These are phyloP conservation scores for Acanthamoeba castellanii DNA, from an alignment of 208 protist genomes.

Conservation along the genomic window DNA sequence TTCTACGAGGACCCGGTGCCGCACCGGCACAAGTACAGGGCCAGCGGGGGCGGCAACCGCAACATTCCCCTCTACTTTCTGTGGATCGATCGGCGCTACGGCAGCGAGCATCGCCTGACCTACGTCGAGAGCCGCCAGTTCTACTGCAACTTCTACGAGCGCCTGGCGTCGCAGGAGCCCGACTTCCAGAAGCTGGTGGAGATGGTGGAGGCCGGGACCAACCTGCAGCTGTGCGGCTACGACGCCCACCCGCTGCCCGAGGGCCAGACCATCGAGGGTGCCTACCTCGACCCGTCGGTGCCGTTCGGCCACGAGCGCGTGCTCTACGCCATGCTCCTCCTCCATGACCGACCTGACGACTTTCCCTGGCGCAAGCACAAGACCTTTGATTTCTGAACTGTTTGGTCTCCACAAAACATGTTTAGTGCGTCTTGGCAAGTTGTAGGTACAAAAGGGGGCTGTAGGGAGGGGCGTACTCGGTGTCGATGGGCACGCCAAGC, in stretches of 20 bases:
- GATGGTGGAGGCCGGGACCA: constrained; percentile 60
- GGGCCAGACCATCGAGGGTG: constrained; percentile 31
- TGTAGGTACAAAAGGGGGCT: too few relatives aligned
- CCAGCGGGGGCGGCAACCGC: not conserved
- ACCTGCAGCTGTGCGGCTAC: constrained; percentile 77
- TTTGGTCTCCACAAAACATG: too few relatives aligned
- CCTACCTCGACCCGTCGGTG: constrained; percentile 48
- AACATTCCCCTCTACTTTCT: constrained; percentile 77
- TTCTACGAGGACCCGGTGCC: constrained; percentile 72
- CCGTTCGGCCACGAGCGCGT: constrained; percentile 81
- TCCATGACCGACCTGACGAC: not conserved
- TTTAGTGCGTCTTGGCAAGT: too few relatives aligned
- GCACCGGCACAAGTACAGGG: constrained; percentile 78
- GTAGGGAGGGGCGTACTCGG: too few relatives aligned
- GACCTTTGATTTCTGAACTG: constrained; percentile 76
- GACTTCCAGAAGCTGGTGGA: constrained; percentile 52
- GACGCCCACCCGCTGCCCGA: constrained; percentile 48
- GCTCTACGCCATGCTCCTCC: constrained; percentile 68
- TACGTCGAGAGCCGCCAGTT: constrained; percentile 76
- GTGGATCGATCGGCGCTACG: constrained; percentile 63
- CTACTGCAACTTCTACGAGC: constrained; percentile 81
- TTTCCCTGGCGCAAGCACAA: constrained; percentile 77
- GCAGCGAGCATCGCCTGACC: constrained; percentile 68
- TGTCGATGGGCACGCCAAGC: too few relatives aligned
- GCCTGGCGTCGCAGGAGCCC: constrained; percentile 29